phyloP scores from a whole-genome alignment of 176 grass and related monocot genomes.

The Tillandsia fasciculata region DNA sequence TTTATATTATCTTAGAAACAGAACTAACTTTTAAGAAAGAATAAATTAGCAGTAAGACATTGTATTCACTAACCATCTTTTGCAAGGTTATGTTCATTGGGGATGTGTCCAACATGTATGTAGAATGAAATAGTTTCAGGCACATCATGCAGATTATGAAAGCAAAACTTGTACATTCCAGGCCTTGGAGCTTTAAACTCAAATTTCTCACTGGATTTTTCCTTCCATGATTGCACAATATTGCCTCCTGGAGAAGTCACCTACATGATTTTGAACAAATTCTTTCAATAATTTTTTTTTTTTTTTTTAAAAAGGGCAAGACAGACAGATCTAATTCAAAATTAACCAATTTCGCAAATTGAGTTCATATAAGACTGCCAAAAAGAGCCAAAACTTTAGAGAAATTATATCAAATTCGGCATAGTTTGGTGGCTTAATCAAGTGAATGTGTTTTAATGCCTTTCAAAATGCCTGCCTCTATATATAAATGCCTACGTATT shows the following conservation, averaged over 20 bases:
- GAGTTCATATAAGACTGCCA: not conserved
- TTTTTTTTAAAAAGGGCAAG: not conserved
- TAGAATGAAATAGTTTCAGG: constrained; percentile 98
- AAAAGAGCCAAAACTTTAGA: not conserved
- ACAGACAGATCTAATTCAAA: not conserved
- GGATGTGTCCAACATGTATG: constrained; percentile 97
- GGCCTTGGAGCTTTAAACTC: constrained; percentile 82
- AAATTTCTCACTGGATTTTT: constrained; percentile 92
- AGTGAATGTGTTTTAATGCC: too few species aligned
- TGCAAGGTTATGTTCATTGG: constrained; percentile 86
- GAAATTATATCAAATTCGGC: not conserved
- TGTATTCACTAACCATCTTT: constrained; percentile 65
- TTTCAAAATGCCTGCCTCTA: too few species aligned
- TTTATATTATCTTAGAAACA: not conserved
- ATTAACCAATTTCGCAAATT: not conserved
- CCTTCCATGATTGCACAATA: constrained; percentile 54
- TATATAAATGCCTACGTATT: too few species aligned
- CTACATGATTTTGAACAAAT: constrained; percentile 24
- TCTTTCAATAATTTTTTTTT: not conserved
- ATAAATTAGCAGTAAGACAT: not conserved
- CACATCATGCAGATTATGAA: constrained; percentile 76
- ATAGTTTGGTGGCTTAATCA: too few species aligned
- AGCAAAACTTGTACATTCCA: constrained; percentile 98
- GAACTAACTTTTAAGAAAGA: not conserved
- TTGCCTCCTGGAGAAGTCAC: constrained; percentile 79